Evolutionary conservation across 306 rosid genomes (phyloP), one percentile per base, ranked within the genome.

Genomic region (Boehmeria nivea): DNA sequence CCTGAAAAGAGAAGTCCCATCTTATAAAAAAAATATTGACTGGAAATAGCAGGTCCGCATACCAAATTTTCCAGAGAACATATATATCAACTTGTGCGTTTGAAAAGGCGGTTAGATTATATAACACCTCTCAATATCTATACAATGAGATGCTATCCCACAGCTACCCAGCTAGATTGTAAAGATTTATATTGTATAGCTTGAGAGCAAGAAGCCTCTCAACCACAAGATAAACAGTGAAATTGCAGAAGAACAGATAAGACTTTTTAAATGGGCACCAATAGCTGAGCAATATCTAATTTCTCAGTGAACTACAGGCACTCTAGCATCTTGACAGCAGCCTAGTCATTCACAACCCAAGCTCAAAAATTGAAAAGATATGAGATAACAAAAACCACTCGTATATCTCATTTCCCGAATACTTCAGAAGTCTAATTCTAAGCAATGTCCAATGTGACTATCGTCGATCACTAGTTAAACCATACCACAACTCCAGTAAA

Each of bases 1-100:
- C 98, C 95, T 86, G 97, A 90, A 83, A 90, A 68, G 69, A 80
- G 79, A 84, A 79, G 66, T 71, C 63, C 64, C 73, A 31, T 73
- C 65, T 65, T 64, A 81, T 81, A 77, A 90, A 70, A 73, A 65
- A 28, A 12, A 40, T 33, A 4, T 76, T 64, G 61, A 68, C 67
- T 52, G 40, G 62, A 58, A 54, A 59, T 25, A 59, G 68, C 49
- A 60, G 72, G 57, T 65, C 72, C 39, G 43, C 66, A 70, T 37
- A 79, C 64, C 72, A 79, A 75, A 56, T 65, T 60, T 66, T 66
- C 70, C 20, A 34, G 64, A 31, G 36, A 31, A 31, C 36, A 4
- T 43, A 63, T 58, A 78, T 61, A 67, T 49, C 63, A 72, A 54
- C 46, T 23, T 33, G 53, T 54, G 47, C 27, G 54, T 27, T 38